Evolutionary conservation across 306 rosid genomes (phyloP).

Genomic region (Trifolium dubium): DNA sequence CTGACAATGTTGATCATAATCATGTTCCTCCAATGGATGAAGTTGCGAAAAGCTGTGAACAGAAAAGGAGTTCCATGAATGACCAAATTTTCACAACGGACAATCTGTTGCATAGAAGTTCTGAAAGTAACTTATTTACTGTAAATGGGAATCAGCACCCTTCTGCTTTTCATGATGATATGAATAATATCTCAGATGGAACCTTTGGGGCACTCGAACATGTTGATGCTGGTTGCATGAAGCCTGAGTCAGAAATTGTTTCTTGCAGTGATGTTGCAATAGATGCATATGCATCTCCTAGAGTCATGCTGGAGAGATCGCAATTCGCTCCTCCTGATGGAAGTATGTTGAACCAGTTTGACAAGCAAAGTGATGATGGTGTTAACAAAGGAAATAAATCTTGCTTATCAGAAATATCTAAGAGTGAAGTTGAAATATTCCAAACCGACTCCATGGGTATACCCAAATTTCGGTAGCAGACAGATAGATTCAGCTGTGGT

Average conservation of each 20-base stretch:
- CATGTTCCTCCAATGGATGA: slow-evolving; percentile 42
- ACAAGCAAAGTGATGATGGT: slow-evolving; percentile 39
- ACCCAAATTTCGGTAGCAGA: slow-evolving; percentile 42
- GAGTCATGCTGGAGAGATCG: slow-evolving; percentile 37
- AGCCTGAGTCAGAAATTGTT: slow-evolving; percentile 42
- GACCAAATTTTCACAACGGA: slow-evolving; percentile 41
- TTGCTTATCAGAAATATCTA: slow-evolving; percentile 46
- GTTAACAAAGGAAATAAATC: slow-evolving; percentile 43
- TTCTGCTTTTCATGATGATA: slow-evolving; percentile 34
- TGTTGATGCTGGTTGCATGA: slow-evolving; percentile 43
- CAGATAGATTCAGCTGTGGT: slow-evolving; percentile 37
- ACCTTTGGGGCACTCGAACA: slow-evolving; percentile 41
- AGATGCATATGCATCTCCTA: slow-evolving; percentile 36
- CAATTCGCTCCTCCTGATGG: slow-evolving; percentile 42
- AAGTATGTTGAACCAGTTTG: slow-evolving; percentile 39
- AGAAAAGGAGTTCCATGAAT: slow-evolving; percentile 40
- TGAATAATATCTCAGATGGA: slow-evolving; percentile 40
- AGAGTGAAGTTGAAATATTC: slow-evolving; percentile 48
- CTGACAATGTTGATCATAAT: slow-evolving; percentile 40
- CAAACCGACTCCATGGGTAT: slow-evolving; percentile 46
- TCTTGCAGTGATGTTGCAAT: slow-evolving; percentile 39
- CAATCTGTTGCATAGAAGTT: slow-evolving; percentile 34
- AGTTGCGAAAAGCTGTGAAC: slow-evolving; percentile 38
- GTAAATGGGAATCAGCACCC: slow-evolving; percentile 42
- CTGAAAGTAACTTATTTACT: slow-evolving; percentile 26